Conservation (phyloP, 2,329 filamentous ascomycete genomes). For the Dryadomyces quercivorus region DNA sequence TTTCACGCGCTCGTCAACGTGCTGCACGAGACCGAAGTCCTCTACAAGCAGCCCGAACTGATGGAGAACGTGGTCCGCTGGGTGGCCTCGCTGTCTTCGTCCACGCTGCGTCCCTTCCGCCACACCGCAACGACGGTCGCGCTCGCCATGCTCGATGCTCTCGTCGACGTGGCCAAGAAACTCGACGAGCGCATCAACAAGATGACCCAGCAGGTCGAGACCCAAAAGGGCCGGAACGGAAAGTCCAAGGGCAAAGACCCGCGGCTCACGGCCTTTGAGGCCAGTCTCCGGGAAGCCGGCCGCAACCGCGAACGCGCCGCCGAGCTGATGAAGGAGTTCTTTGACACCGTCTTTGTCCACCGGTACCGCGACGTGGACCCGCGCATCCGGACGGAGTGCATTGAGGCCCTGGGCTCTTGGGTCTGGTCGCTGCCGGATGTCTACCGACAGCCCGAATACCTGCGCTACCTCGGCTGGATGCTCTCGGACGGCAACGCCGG, state of each 20-base stretch:
- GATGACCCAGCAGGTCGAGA: slow-evolving; percentile 65
- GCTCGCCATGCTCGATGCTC: slow-evolving; percentile 63
- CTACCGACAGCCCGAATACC: slow-evolving; percentile 82
- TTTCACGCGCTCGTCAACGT: slow-evolving; percentile 65
- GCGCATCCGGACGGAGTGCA: slow-evolving; percentile 77
- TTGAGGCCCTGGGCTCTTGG: slow-evolving; percentile 79
- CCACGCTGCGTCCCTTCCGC: slow-evolving; percentile 75
- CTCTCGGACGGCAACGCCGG: slow-evolving; percentile 67
- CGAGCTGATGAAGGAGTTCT: slow-evolving; percentile 67
- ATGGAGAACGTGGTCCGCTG: slow-evolving; percentile 85
- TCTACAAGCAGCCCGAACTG: slow-evolving; percentile 66
- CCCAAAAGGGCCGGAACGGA: slow-evolving; percentile 56
- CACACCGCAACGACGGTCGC: slow-evolving; percentile 86
- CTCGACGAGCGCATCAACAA: slow-evolving; percentile 52
- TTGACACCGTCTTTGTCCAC: slow-evolving; percentile 88
- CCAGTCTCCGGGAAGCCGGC: slow-evolving; percentile 57
- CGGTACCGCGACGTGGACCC: slow-evolving; percentile 90
- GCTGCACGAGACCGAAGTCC: slow-evolving; percentile 66
- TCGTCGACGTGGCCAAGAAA: slow-evolving; percentile 41
- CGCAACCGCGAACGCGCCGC: slow-evolving; percentile 58
- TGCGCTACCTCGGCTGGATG: slow-evolving; percentile 93
- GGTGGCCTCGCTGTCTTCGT: slow-evolving; percentile 85
- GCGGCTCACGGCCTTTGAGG: slow-evolving; percentile 60
- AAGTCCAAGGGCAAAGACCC: slow-evolving; percentile 55
- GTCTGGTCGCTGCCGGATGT: slow-evolving; percentile 72